Conservation (phyloP, 768 basidiomycete species). For the Termitomyces eurrhizus region DNA sequence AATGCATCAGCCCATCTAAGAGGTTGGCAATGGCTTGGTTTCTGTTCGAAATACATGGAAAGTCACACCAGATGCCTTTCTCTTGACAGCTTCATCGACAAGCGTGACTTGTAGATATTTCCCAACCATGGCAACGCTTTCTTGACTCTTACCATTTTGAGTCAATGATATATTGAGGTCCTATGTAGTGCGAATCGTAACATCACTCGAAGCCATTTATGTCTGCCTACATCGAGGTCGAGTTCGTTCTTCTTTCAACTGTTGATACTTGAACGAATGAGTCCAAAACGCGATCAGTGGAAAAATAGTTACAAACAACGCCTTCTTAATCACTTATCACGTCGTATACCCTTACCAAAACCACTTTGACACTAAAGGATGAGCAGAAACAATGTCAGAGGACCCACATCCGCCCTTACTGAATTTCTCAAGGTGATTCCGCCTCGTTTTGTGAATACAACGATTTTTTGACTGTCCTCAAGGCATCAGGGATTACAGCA, state of each 20-base stretch:
- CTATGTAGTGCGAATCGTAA: no score
- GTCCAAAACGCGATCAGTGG: background rate
- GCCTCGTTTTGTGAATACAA: background rate
- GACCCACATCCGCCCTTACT: constrained; percentile 80
- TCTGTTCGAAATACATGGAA: background rate
- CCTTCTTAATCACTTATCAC: constrained; percentile 14
- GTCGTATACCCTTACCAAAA: background rate
- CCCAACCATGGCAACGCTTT: no score
- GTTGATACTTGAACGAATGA: no score
- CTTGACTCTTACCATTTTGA: no score
- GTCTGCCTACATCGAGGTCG: no score
- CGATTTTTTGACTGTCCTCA: background rate
- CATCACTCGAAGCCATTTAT: no score
- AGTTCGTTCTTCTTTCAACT: no score
- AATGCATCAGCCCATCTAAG: constrained; percentile 4
- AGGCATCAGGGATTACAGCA: constrained; percentile 48
- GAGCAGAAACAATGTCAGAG: constrained; percentile 58
- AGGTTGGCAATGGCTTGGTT: background rate
- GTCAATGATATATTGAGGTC: no score
- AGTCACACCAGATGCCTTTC: constrained; percentile 1
- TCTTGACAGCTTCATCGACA: background rate
- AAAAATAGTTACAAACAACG: constrained; percentile 13
- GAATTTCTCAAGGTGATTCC: constrained; percentile 66
- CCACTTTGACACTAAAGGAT: constrained; percentile 5
- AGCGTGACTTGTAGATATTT: no score